Base-by-base conservation (phyloP, 2,329 filamentous ascomycete genomes). In the Hymenoscyphus albidus region DNA sequence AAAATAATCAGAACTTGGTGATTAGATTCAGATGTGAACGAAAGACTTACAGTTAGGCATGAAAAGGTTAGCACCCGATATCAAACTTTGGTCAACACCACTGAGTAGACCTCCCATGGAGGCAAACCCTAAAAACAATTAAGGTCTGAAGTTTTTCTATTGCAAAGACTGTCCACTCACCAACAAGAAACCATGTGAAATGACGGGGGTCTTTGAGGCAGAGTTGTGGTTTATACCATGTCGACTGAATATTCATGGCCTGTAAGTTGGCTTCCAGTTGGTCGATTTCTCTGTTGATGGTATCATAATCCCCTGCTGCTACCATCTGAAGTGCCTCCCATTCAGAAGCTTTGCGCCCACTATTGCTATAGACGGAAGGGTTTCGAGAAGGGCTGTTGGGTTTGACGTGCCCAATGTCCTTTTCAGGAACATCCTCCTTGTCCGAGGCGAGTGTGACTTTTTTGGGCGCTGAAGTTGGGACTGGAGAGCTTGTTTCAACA, bases 81-180 rank as follows among this genome's bases (percentile, higher is more conserved):
- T 92, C 63, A 91, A 79, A 57, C 85, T 89, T 76, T 92, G 89
- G 72, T 92, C 89, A 22, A 92, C 80, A 66, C 89, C 89, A 1
- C 87, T 90, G 0, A 91, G 82, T 27, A 92, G 78, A 73, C 89
- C 89, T 59, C 89, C 88, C 86, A 91, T 89, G 16, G 86, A 89
- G n/a, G 88, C 88, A 70, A 91, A 91, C 0, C 82, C 85, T 56
- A 58, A 13, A 39, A 59, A 38, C 12, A 27, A 14, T 65, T 35
- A 65, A 54, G 51, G 58, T 32, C 13, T 18, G 7, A 16, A 1
- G 12, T 2, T 18, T 12, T 10, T 10, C 51, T 1, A 42, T 31
- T 6, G 2, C 13, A 32, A 1, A 42, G n/a, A 27, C 31, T 42
- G 14, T 35, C 16, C 38, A 55, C 67, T 42, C 62, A 71, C 70